Evolutionary conservation across 352 stramenopile genomes (phyloP), one percentile per base, ranked within the genome.

Genomic region (Globisporangium sylvaticum): DNA sequence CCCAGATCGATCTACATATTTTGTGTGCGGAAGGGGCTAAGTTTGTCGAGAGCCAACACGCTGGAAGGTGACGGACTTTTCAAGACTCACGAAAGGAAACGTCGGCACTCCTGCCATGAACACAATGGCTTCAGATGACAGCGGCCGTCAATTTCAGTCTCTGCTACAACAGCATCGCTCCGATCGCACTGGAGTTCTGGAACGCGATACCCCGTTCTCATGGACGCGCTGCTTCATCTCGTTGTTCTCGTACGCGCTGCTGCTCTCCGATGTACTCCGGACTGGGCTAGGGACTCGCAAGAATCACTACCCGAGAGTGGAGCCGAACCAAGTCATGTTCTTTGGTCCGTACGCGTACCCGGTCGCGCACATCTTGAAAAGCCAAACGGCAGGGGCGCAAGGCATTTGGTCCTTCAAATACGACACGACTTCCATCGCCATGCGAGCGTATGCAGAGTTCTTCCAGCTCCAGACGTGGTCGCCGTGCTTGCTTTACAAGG

Each of bases 371-470:
- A 44, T 46, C 22, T 37, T 15, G 12, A 20, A 24, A 14, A 57
- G 57, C 12, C 24, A 57, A 32, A 63, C 18, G 12, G 31, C 27
- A 32, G 18, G 18, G 4, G 6, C 2, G 7, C 25, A 37, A 12
- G 48, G 24, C 14, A 32, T 59, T 32, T 77, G 71, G 71, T 22
- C 42, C 44, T 75, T 70, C 58, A 77, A 77, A 31, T 77, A 70
- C 58, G 65, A 77, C 46, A 69, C 68, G 18, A 77, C 68, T 31
- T 75, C 65, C 32, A 48, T 70, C 9, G 44, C 37, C 1, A 62
- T 75, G 62, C 69, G 72, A 12, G 62, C 65, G 12, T 42, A 69
- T 9, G 65, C 65, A 1, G n/a, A 69, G 48, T 27, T 58, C 15
- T 56, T 73, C 9, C 15, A 55, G 18, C 27, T 73, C 18, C 3